Conservation (phyloP, 306 rosid species). For the Boehmeria nivea region DNA sequence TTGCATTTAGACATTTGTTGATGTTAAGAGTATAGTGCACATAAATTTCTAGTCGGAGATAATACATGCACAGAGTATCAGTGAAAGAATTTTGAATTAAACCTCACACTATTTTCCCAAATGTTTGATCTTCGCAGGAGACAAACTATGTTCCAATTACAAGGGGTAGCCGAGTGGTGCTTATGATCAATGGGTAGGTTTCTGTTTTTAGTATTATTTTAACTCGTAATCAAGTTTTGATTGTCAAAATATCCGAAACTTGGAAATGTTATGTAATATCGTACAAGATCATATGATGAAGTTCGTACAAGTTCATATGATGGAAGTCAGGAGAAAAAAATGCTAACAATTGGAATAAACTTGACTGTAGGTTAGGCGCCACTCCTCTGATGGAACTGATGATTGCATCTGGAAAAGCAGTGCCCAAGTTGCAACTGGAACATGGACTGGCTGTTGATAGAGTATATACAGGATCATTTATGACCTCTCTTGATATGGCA, state of each 20-base stretch:
- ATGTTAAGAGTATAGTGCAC: too few relatives aligned
- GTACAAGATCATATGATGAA: too few relatives aligned
- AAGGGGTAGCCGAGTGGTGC: constrained; percentile 82
- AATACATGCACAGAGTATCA: background rate
- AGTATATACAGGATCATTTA: constrained; percentile 92
- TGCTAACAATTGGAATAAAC: constrained; percentile 6
- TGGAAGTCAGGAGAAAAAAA: background rate
- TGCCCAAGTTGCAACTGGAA: constrained; percentile 83
- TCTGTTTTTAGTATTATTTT: constrained; percentile 5
- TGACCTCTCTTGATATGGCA: constrained; percentile 98
- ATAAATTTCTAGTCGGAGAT: background rate
- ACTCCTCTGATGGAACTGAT: constrained; percentile 85
- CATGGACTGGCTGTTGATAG: constrained; percentile 97
- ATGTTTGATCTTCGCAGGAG: constrained; percentile 48
- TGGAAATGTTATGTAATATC: background rate
- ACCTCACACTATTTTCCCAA: background rate
- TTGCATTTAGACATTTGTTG: too few relatives aligned
- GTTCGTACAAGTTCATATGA: too few relatives aligned
- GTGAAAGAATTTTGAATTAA: background rate
- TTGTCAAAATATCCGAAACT: background rate
- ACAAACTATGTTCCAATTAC: constrained; percentile 86
- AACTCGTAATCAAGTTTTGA: background rate
- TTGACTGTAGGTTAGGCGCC: constrained; percentile 68
- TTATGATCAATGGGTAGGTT: constrained; percentile 86
- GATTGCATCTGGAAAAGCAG: constrained; percentile 92